Conservation (phyloP, 1,139 yeast genomes). For the Debaryomyces sp. region DNA sequence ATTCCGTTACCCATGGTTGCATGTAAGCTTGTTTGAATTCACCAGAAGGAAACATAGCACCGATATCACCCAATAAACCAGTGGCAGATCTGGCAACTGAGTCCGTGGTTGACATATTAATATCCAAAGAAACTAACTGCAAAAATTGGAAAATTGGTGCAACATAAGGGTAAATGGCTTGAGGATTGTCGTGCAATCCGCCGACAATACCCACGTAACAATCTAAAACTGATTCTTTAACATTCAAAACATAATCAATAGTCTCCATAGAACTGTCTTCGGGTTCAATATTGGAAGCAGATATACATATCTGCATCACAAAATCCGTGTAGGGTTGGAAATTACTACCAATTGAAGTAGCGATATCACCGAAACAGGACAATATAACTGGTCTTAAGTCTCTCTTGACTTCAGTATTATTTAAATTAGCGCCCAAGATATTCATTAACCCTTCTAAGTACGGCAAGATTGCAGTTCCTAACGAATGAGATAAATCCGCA, state of each 20-base stretch:
- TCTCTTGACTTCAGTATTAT: conserved; percentile 65
- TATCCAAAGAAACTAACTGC: conserved; percentile 59
- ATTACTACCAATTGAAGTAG: conserved; percentile 77
- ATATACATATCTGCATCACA: conserved; percentile 71
- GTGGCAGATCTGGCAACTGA: conserved; percentile 75
- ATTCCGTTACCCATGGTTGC: conserved; percentile 77
- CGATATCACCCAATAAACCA: conserved; percentile 91
- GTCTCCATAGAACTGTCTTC: conserved; percentile 71
- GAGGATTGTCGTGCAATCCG: conserved; percentile 75
- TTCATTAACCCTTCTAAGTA: conserved; percentile 83
- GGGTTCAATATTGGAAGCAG: conserved; percentile 56
- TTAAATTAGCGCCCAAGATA: conserved; percentile 72
- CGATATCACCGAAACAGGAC: conserved; percentile 97
- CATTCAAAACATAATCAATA: conserved; percentile 69
- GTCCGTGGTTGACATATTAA: conserved; percentile 61
- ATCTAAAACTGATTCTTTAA: conserved; percentile 87
- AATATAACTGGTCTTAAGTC: conserved; percentile 86
- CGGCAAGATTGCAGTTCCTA: conserved; percentile 71
- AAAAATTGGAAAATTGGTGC: conserved; percentile 73
- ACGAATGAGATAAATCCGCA: conserved; percentile 94
- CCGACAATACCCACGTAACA: conserved; percentile 95
- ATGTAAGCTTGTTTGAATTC: conserved; percentile 65
- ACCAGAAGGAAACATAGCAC: conserved; percentile 81
- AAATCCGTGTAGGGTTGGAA: conserved; percentile 77
- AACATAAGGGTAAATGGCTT: conserved; percentile 63